These are phyloP conservation scores for Apiospora marii DNA, from an alignment of 2,329 filamentous ascomycete species.

Conservation along the genomic window DNA sequence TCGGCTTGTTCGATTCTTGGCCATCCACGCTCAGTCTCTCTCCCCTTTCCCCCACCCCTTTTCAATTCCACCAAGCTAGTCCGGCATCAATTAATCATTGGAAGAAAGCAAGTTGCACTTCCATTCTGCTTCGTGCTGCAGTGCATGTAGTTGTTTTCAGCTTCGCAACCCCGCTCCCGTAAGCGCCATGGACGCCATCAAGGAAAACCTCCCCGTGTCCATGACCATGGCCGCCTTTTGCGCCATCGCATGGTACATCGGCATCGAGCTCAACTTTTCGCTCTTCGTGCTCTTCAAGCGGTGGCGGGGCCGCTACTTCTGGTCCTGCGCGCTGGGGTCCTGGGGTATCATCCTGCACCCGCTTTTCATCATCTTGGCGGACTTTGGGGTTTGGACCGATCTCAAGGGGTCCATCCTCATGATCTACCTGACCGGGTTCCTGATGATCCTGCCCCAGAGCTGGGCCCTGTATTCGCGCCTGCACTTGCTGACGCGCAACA, in stretches of 20 bases:
- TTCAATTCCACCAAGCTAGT: no score
- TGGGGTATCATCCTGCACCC: constrained; percentile 42
- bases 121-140: no score
- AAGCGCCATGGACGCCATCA: background rate
- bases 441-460: constrained; percentile 44
- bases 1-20: no score
- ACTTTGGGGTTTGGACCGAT: constrained; percentile 40
- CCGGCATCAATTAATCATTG: no score
- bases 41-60: no score
- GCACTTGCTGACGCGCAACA: constrained; percentile 32
- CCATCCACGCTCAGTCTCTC: no score
- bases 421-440: constrained; percentile 42
- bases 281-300: constrained; percentile 43
- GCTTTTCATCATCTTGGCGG: constrained; percentile 43
- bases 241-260: constrained; percentile 46
- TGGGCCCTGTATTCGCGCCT: constrained; percentile 44
- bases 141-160: no score
- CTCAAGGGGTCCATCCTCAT: constrained; percentile 36
- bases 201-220: constrained; percentile 25
- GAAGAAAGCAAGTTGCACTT: no score
- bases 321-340: constrained; percentile 39
- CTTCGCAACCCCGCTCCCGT: no score
- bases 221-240: constrained; percentile 48
- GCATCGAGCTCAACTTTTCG: constrained; percentile 41
- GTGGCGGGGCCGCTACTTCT: constrained; percentile 44